Base-by-base conservation (phyloP, 176 grass and related monocot genomes). In the Phoenix dactylifera region DNA sequence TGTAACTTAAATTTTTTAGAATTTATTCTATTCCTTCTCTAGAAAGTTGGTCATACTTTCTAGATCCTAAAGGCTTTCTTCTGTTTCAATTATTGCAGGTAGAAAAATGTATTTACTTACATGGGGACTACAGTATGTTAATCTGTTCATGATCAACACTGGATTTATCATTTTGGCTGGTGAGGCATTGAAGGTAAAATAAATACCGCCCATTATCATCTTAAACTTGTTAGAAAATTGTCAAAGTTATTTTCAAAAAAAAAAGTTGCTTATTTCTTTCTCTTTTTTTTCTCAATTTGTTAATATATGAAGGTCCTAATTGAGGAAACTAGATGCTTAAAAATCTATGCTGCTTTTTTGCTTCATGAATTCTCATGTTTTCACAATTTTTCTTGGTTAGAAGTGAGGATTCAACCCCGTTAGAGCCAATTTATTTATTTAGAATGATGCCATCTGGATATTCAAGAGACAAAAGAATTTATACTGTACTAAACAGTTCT, bases 141-240 rank as follows among this genome's bases (percentile, higher is more conserved):
- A 98, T 60, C 84, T 98, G 56, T 98, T 98, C 72, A 98, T 98
- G 93, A 98, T 98, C 57, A 98, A 98, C 59, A 98, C 84, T 51
- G 93, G 93, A 6, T 98, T 64, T 60, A 92, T 98, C 58, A 98
- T 98, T 76, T 72, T 98, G 65, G 93, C 87, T 67, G 93, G 93
- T 1, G 78, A 98, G 69, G 93, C 93, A 56, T 77, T 92, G 55
- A 98, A 97, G 92, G 92, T 97, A 95, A 9, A 17, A 67, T 49
- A 65, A 49, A 69, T 24, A 10, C n/a, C 25, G 15, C 22, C 52
- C 50, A 35, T 22, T 55, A 26, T 20, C 15, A 65, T 71, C 15
- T 24, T 35, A 53, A 12, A 17, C 18, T 30, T 5, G 44, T 25
- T 24, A 66, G 17, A 28, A 72, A 17, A 24, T 12, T 68, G 32